Base-by-base conservation (phyloP, 2,329 filamentous ascomycete species). In the Hypoxylon sp. region DNA sequence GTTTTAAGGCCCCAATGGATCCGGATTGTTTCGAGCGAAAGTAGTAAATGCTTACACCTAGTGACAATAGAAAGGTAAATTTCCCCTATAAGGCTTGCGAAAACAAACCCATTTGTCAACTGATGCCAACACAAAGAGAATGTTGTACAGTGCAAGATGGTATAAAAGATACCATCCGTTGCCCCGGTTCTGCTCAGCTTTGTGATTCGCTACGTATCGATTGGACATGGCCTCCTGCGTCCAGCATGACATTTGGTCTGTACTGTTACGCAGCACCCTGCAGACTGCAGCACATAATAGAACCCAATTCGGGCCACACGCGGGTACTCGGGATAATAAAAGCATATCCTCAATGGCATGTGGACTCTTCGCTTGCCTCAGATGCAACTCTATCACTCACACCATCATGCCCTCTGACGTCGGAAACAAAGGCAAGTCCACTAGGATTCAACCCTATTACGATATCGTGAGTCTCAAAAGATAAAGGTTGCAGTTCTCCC, bases 321-420 rank as follows among this genome's bases (percentile, higher is more conserved):
- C 68, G 68, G 65, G 58, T 70, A 55, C 64, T 70, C 68, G 68
- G 68, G 59, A 70, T 63, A 70, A 70, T 68, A 57, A 63, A 65
- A 56, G 52, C 47, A 62, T 61, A 57, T 65, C 55, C 44, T 63
- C 52, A 54, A 35, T 66, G 51, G 51, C 62, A 63, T 68, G 68
- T 62, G 65, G 68, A 47, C 47, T 70, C 47, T 42, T 70, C 51
- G 62, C 58, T 65, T 63, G 56, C 53, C 29, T 62, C 62, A 61
- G 66, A 68, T 71, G 68, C 52, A 69, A 71, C 65, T 71, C 63
- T 66, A 71, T 60, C 60, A 59, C 52, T 63, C 63, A 67, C 69
- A 67, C 66, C 60, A 53, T 67, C 17, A 67, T 67, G 66, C 39
- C 39, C 58, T 69, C 69, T 71, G 69, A 71, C 69, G 69, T 71